phyloP scores from a whole-genome alignment of 352 stramenopile species.

The Stephanocyclus meneghinianus region DNA sequence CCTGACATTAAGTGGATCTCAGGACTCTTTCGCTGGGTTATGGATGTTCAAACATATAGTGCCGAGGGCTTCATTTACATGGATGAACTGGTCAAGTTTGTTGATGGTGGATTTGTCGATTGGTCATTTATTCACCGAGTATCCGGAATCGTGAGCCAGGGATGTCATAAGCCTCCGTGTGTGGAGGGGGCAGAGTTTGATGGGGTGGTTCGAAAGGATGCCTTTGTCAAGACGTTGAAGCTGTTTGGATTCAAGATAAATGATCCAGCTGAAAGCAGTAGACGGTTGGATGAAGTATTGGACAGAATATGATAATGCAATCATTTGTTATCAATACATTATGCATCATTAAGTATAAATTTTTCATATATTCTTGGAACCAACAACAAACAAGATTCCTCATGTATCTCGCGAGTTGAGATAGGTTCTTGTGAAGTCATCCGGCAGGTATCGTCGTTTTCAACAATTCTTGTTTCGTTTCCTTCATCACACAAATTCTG shows the following conservation, averaged over 20 bases:
- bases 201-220: constrained; percentile 25
- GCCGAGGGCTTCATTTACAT: constrained; percentile 35
- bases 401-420: too few relatives aligned
- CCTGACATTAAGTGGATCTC: constrained; percentile 45
- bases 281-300: constrained; percentile 2
- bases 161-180: constrained; percentile 43
- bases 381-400: too few relatives aligned
- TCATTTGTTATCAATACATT: too few relatives aligned
- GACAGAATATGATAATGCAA: too few relatives aligned
- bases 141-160: constrained; percentile 37
- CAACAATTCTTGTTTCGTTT: too few relatives aligned
- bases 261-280: constrained; percentile 14
- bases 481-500: too few relatives aligned
- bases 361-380: too few relatives aligned
- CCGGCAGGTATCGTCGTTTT: too few relatives aligned
- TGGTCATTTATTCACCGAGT: constrained; percentile 39
- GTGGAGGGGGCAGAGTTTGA: constrained; percentile 32
- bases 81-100: constrained; percentile 40
- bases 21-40: constrained; percentile 45
- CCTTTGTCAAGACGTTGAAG: constrained; percentile 41
- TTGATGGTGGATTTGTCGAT: constrained; percentile 49
- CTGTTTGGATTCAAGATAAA: constrained; percentile 42
- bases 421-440: too few relatives aligned
- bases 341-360: too few relatives aligned
- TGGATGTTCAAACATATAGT: constrained; percentile 41